Evolutionary conservation across 495 filamentous ascomycete genomes (phyloP).

Genomic region (Penicillium canariense): DNA sequence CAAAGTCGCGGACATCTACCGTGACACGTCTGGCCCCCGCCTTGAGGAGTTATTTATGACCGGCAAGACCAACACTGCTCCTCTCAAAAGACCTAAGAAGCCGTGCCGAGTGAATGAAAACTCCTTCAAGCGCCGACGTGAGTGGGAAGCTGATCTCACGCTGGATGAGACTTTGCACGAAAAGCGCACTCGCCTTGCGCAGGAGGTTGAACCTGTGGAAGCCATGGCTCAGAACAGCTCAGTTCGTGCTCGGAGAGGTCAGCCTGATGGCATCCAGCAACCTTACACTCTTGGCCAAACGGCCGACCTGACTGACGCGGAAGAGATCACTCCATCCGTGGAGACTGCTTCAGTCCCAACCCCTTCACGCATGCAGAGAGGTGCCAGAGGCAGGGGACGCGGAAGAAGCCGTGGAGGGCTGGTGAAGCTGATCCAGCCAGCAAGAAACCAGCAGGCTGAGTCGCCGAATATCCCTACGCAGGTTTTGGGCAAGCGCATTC

Average conservation of each 20-base stretch:
- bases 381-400: background rate
- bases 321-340: background rate
- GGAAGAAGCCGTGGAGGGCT: background rate
- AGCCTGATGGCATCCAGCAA: constrained; percentile 8
- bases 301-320: background rate
- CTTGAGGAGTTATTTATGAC: constrained; percentile 20
- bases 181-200: constrained; percentile 32
- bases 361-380: background rate
- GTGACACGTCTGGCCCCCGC: constrained; percentile 23
- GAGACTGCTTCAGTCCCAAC: background rate
- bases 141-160: constrained; percentile 30
- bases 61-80: constrained; percentile 34
- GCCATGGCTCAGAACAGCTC: constrained; percentile 7
- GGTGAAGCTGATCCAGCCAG: background rate
- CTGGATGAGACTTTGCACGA: constrained; percentile 22
- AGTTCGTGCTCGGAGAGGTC: constrained; percentile 10
- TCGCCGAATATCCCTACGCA: background rate
- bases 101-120: constrained; percentile 17
- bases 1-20: constrained; percentile 25
- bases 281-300: background rate
- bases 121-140: constrained; percentile 26
- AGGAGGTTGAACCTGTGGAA: constrained; percentile 18
- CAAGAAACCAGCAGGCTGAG: background rate
- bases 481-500: constrained; percentile 6
- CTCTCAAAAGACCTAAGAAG: constrained; percentile 27